Evolutionary conservation across 805 yeast genomes (phyloP), one percentile per base, ranked within the genome.

Genomic region (Barnettozyma populi): DNA sequence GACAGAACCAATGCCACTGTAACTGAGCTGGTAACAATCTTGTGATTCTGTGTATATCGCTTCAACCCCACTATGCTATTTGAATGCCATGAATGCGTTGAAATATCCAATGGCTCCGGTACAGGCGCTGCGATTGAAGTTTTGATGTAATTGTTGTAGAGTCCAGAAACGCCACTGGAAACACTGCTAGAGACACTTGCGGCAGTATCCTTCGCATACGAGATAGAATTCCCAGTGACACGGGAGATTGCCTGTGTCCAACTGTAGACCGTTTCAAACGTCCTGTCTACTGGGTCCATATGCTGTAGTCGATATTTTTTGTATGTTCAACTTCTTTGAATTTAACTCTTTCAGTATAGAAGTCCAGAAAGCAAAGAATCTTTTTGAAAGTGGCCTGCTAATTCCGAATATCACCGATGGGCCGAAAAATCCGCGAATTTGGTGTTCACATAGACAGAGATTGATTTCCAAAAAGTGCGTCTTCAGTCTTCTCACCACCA

Each of bases 211-310:
- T 41, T 16, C 10, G 43, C 41, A 24, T 39, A 47, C 13, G 41
- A n/a, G n/a, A 39, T 23, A 14, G 46, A 25, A 5, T 36, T 27
- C 7, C 31, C 10, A n/a, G 46, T 37, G 18, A 16, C n/a, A 3
- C 41, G 21, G 19, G 42, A 21, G 7, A 44, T 47, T 3, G 13
- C 6, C 41, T 52, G 53, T 7, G 48, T 43, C 32, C 44, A 46
- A n/a, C 46, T 44, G 44, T 49, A 52, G n/a, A 52, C 46, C 13
- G 54, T 49, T 21, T 51, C 54, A 18, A 58, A 47, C 2, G 59
- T 46, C 45, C 25, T 52, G 24, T 51, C 56, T 25, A 53, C 54
- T 24, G 51, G 52, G 20, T 53, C 56, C 54, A 50, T 50, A 9
- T n/a, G n/a, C n/a, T n/a, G n/a, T n/a, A n/a, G n/a, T n/a, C n/a